Evolutionary conservation across 1,284 basidiomycete species (phyloP), one percentile per base, ranked within the genome.

Genomic region (Sphagnurus paluster): DNA sequence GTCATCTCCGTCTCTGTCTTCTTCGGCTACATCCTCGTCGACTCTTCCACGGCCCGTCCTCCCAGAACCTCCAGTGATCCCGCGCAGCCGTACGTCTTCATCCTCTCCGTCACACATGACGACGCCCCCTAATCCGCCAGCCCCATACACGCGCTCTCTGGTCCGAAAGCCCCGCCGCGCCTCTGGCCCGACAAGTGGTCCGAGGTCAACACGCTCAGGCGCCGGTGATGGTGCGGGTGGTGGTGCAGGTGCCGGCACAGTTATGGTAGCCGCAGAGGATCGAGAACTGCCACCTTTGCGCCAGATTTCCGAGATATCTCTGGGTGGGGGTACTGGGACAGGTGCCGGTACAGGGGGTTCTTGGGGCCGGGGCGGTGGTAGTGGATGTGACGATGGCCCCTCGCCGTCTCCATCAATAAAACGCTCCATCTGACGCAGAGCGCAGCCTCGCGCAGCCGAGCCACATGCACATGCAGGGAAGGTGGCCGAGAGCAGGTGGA

Each of bases 401-500:
- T n/a, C 25, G 25, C 25, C 25, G 11, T 11, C 25, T 6, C 67
- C 71, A 29, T 82, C 77, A 13, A 86, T 82, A 49, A 89, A 78
- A 26, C 72, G 71, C 19, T 78, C 77, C 78, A 89, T 85, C 39
- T 83, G 78, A 2, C 70, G 71, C 16, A 90, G 62, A 0, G 80
- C 85, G 57, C 90, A 91, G 44, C 84, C 80, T 14, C 70, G 72
- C 4, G 80, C 73, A 2, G 71, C 71, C 4, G 74, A 67, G 5
- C 83, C 83, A 55, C 89, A 91, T 0, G 89, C 90, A 54, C 90
- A 93, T 1, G 84, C 83, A 2, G 82, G 81, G 60, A 91, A 91
- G 0, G 82, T 87, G 13, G 82, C 84, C 8, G 81, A 73, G 36
- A 93, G 74, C 13, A 86, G 77, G 33, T 88, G 84, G 1, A 92